Conservation (phyloP, 2,329 filamentous ascomycete genomes). For the Drechslera avenae region DNA sequence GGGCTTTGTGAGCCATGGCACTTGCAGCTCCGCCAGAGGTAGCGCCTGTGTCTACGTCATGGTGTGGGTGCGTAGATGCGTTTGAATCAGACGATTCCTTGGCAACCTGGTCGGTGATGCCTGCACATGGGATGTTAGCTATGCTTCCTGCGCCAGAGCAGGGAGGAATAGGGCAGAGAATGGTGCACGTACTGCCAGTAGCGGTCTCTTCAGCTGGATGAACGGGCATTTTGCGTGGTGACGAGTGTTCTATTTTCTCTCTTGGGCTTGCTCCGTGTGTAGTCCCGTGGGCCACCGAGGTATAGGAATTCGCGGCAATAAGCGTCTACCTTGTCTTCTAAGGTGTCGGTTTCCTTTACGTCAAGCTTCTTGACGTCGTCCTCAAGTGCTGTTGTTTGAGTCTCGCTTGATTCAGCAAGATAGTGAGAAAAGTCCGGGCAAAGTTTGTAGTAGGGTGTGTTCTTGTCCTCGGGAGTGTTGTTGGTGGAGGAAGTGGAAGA, state of each 20-base stretch:
- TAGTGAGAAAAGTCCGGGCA: constrained; percentile 1
- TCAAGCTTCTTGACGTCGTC: constrained; percentile 11
- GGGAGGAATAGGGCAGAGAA: not conserved
- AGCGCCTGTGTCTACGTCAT: constrained; percentile 40
- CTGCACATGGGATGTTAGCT: constrained; percentile 26
- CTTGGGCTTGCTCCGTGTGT: constrained; percentile 3
- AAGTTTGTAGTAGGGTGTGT: constrained; percentile 11
- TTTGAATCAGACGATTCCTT: constrained; percentile 52
- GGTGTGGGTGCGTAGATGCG: constrained; percentile 44
- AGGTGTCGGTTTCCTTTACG: constrained; percentile 2
- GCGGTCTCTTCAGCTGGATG: constrained; percentile 50
- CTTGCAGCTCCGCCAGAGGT: constrained; percentile 42
- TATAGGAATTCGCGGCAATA: constrained; percentile 13
- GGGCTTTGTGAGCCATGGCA: constrained; percentile 50
- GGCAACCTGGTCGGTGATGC: constrained; percentile 53
- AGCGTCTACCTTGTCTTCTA: constrained; percentile 9
- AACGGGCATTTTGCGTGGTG: constrained; percentile 47
- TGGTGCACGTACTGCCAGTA: constrained; percentile 44
- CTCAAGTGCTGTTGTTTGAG: constrained; percentile 8
- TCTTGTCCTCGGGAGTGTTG: constrained; percentile 3
- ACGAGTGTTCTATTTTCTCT: constrained; percentile 11
- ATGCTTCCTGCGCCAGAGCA: too few relatives aligned
- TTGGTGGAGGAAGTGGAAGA: constrained; percentile 9
- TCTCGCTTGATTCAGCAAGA: not conserved
- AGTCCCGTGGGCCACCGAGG: constrained; percentile 13